phyloP scores from a whole-genome alignment of 179 eudicot genomes.

The Nepenthes alata region DNA sequence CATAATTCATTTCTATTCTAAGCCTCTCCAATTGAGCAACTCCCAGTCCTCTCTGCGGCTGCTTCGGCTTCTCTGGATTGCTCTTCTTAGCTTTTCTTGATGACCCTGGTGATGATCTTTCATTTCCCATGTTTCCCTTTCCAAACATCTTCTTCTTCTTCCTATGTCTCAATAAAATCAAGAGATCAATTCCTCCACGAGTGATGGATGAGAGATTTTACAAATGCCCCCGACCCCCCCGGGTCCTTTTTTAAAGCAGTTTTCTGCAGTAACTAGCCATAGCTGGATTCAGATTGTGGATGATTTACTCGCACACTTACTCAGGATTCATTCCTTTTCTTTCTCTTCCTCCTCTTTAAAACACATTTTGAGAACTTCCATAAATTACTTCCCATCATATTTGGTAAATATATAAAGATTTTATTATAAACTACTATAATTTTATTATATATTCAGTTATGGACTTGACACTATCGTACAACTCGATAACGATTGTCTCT shows the following conservation, averaged over 20 bases:
- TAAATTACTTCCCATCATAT: neutral
- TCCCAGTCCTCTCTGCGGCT: conserved; percentile 85
- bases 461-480: too few relatives aligned
- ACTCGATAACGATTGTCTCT: too few relatives aligned
- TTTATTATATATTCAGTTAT: too few relatives aligned
- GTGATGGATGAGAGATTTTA: neutral
- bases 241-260: neutral
- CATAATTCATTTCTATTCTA: conserved; percentile 27
- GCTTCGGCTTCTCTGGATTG: conserved; percentile 59
- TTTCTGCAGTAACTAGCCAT: conserved; percentile 1
- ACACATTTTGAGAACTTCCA: conserved; percentile 15
- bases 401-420: neutral
- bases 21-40: conserved; percentile 86
- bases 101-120: conserved; percentile 25
- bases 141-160: conserved; percentile 20
- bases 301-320: conserved; percentile 7
- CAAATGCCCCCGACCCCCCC: too few relatives aligned
- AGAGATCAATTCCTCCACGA: neutral
- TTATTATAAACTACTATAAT: too few relatives aligned
- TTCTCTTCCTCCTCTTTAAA: neutral
- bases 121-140: conserved; percentile 28
- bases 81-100: conserved; percentile 28
- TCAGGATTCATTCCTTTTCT: neutral
- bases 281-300: conserved; percentile 10
- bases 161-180: neutral